Conservation (phyloP, 1,284 basidiomycete species). For the Papiliotrema laurentii region DNA sequence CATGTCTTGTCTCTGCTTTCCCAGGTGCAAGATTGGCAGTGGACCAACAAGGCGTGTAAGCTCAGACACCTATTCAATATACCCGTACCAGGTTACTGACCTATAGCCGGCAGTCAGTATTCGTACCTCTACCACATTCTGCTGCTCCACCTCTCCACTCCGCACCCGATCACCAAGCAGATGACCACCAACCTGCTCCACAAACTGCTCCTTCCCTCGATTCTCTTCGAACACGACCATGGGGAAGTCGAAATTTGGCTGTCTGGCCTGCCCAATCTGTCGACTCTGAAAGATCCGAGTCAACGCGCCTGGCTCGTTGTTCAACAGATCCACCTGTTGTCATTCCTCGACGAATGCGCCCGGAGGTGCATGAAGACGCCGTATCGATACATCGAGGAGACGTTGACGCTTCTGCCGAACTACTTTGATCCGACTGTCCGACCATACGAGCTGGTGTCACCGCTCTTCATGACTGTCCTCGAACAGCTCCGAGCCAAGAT, state of each 20-base stretch:
- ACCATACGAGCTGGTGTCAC: slow-evolving; percentile 54
- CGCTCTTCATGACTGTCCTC: slow-evolving; percentile 67
- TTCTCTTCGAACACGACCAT: slow-evolving; percentile 76
- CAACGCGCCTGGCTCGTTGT: slow-evolving; percentile 52
- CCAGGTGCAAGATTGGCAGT: slow-evolving; percentile 69
- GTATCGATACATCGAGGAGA: slow-evolving; percentile 78
- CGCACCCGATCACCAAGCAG: slow-evolving; percentile 54
- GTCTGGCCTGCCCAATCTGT: slow-evolving; percentile 49
- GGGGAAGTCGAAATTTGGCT: slow-evolving; percentile 75
- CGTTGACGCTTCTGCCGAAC: slow-evolving; percentile 41
- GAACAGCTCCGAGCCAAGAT: slow-evolving; percentile 70
- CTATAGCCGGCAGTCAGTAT: slow-evolving; percentile 46
- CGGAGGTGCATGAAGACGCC: slow-evolving; percentile 79
- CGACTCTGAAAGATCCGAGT: slow-evolving; percentile 31
- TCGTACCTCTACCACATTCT: slow-evolving; percentile 63
- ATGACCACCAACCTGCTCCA: slow-evolving; percentile 59
- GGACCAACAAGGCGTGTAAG: slow-evolving; percentile 67
- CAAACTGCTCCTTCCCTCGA: slow-evolving; percentile 61
- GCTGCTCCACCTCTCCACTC: slow-evolving; percentile 56
- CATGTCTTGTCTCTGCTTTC: slow-evolving; percentile 71
- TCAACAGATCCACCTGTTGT: slow-evolving; percentile 60
- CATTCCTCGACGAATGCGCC: slow-evolving; percentile 81
- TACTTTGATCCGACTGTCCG: slow-evolving; percentile 10
- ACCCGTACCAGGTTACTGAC: slow-evolving; percentile 9
- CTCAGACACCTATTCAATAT: slow-evolving; percentile 4